Evolutionary conservation across 2,329 filamentous ascomycete species (phyloP), one percentile per base, ranked within the genome.

Genomic region (Penicillium sp.): DNA sequence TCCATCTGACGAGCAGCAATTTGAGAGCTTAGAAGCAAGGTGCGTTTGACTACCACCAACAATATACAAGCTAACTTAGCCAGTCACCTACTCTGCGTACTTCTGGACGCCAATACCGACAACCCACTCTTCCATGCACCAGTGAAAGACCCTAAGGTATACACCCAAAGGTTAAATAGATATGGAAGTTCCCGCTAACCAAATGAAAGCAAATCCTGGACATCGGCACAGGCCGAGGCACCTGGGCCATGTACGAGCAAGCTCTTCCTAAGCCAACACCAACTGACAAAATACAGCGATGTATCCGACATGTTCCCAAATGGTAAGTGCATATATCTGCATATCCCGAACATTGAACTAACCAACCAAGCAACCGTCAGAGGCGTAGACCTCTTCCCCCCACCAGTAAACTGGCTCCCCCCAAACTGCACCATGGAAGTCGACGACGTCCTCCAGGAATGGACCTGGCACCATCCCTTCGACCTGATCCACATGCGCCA

Each of bases 351-450:
- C 20, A 24, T 5, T 7, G 11, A 35, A 16, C 47, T 49, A 18
- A 55, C 32, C 14, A 22, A 29, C 8, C 5, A 16, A 55, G 53
- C 53, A 18, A 55, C 34, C 26, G 48, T 55, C 39, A 50, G 53
- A 43, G 53, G 53, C 14, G 60, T 66, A n/a, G 64, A 66, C 45
- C 64, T 66, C 32, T 65, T 61, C 20, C 54, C 54, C 1, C 54
- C 54, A n/a, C 54, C 54, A 31, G 35, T 29, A 14, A 46, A 51
- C 2, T 66, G 61, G 61, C 48, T 62, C 9, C 61, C 63, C 22
- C 62, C 65, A 26, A 66, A 66, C 53, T 63, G 56, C 44, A 35
- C 51, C 35, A 60, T 66, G 51, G 63, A 64, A 47, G 56, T 66
- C 31, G 58, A 64, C 32, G 64, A 66, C 53, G 35, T 53, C 22